These are phyloP conservation scores for Glycyrrhiza uralensis DNA, from an alignment of 306 rosid genomes.

Conservation along the genomic window DNA sequence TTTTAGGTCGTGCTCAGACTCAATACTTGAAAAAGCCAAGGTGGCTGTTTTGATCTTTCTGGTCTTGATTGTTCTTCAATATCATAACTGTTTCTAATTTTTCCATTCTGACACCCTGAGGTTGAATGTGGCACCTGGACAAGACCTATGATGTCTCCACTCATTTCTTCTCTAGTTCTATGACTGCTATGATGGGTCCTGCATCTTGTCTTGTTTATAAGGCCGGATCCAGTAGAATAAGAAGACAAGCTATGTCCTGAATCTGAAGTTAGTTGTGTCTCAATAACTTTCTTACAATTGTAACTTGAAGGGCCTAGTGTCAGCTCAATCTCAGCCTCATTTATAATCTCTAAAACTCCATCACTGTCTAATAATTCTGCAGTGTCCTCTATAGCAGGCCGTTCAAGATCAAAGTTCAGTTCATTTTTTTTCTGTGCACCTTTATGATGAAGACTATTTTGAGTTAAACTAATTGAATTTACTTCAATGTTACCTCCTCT, in stretches of 20 bases:
- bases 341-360: constrained; percentile 45
- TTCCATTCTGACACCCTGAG: constrained; percentile 30
- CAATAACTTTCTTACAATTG: constrained; percentile 40
- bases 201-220: constrained; percentile 44
- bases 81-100: constrained; percentile 28
- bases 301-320: constrained; percentile 75
- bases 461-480: constrained; percentile 32
- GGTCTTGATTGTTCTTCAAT: constrained; percentile 49
- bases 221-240: constrained; percentile 57
- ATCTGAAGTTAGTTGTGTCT: constrained; percentile 50
- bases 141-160: constrained; percentile 30
- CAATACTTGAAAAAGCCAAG: constrained; percentile 67
- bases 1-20: constrained; percentile 48
- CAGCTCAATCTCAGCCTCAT: constrained; percentile 66
- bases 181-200: constrained; percentile 26
- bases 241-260: constrained; percentile 63
- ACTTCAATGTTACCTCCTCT: constrained; percentile 24
- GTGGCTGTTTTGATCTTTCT: constrained; percentile 55
- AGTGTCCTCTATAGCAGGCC: constrained; percentile 37
- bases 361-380: constrained; percentile 34
- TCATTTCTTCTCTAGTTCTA: constrained; percentile 28
- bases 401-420: constrained; percentile 48
- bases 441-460: constrained; percentile 25
- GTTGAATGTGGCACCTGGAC: constrained; percentile 36
- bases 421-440: constrained; percentile 14